Base-by-base conservation (phyloP, 31 red algal species). In the Asparagopsis taxiformis region DNA sequence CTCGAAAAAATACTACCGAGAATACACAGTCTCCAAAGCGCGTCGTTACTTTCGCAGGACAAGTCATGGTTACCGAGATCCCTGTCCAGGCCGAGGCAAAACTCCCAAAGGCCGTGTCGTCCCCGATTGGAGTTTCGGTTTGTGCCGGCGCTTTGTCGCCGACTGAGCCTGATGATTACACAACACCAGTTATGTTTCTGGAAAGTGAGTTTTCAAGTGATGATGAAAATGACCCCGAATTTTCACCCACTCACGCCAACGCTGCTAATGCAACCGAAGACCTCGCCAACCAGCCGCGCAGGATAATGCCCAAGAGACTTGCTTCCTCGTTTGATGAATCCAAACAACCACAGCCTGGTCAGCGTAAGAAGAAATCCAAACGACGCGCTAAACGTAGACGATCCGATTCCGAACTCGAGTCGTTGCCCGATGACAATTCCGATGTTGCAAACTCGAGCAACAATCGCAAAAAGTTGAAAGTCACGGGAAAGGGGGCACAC, bases 41-140 rank as follows among this genome's bases (percentile, higher is more conserved):
- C 29, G 48, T 49, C 32, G 75, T 79, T 0, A 41, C 41, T 15
- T 79, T 79, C 51, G 31, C 62, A 7, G 75, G 44, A 26, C 41
- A 66, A 29, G 63, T 79, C 51, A 53, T 37, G 16, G 62, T 79
- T 39, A 68, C 75, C 30, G 62, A 79, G 62, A 79, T 79, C 59
- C 75, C 75, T 5, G 22, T 19, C 7, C 16, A 53, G 13, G 59
- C 62, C 19, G 30, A 16, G 24, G 53, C 50, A n/a, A 55, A 51
- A 6, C 48, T 79, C 3, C 75, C 75, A 1, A 67, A 65, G 48
- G 53, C 75, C 25, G 35, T 68, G 3, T 68, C 75, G 19, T 68
- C 62, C 5, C 75, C 75, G 3, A 66, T 65, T 4, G 46, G 70
- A 1, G 53, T 59, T 13, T 28, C 21, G 9, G 32, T 60, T 13